Base-by-base conservation (phyloP, 108 stramenopile species). In the Cyclostephanos tholiformis region DNA sequence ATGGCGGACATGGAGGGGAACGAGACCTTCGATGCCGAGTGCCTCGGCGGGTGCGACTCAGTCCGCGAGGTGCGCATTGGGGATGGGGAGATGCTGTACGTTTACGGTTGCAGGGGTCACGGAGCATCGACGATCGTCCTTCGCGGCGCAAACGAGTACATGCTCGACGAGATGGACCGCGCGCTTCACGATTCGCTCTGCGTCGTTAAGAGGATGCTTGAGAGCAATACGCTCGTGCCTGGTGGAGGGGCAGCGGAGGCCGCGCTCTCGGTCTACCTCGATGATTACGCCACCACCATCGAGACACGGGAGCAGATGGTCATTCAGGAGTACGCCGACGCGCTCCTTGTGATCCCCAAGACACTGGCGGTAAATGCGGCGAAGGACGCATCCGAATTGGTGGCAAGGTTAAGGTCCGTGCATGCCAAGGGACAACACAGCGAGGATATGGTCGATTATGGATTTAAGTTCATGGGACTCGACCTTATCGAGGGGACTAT, bases 1-100 rank as follows among this genome's bases (percentile, higher is more conserved):
- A 85, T 99, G 93, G 99, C 98, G 8, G 99, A 99, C 76, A 95
- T 99, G 97, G 99, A 99, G 63, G 97, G 96, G 8, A 91, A 99
- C 50, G 99, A 99, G 74, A 81, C 92, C 10, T 97, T 99, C 79
- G 99, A 99, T 82, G 56, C 89, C 2, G 84, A 84, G n/a, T 75
- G 84, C 39, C 87, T 99, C 26, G 99, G 99, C 11, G 69, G 75
- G 11, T 97, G 97, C 52, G 89, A 85, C n/a, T 87, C 91, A 55
- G 96, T 99, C 43, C 74, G 85, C 22, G 95, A 97, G 85, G 97
- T 98, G 65, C 88, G 96, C 48, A 96, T 99, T 32, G 99, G 99
- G 0, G 99, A 99, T 74, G 97, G 97, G 12, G 99, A 99, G 87
- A 89, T 99, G 86, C 70, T 99, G 60, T 98, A 98, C 75, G 88